Percentiles rank a stretch among this genome's conserved stretches.
These are phyloP conservation scores for Bruguiera sexangula DNA, from an alignment of 345 rosid genomes.

Conservation along the genomic window DNA sequence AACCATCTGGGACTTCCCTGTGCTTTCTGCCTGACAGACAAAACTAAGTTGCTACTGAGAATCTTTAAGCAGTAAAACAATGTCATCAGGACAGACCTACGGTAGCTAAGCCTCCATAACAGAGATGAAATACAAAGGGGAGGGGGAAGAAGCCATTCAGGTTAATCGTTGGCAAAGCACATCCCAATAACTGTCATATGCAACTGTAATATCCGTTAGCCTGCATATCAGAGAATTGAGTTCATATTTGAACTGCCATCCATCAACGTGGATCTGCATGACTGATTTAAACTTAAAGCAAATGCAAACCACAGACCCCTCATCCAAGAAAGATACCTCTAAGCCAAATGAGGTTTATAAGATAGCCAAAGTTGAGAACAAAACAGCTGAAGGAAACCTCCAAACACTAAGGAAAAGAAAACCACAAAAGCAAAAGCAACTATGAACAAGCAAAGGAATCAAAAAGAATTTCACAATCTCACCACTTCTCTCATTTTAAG, in stretches of 20 bases:
- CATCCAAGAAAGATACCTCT: background rate
- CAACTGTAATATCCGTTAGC: background rate
- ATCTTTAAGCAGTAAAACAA: conserved; percentile 7
- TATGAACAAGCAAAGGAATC: background rate
- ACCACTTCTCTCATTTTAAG: too few species aligned
- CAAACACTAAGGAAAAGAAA: background rate
- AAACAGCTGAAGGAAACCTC: background rate
- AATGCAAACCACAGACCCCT: background rate
- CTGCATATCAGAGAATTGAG: background rate
- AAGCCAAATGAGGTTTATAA: background rate
- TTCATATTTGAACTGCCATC: background rate
- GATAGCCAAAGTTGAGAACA: background rate
- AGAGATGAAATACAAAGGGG: background rate
- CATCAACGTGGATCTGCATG: background rate
- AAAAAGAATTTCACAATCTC: background rate
- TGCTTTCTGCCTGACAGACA: conserved; percentile 76
- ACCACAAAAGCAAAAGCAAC: background rate
- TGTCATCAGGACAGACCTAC: background rate
- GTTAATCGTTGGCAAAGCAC: background rate
- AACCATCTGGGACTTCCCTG: conserved; percentile 73
- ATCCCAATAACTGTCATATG: background rate
- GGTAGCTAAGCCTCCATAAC: background rate
- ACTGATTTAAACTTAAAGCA: background rate
- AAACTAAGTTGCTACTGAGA: conserved; percentile 6
- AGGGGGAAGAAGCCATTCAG: background rate